Percentiles rank a stretch among this genome's conserved stretches.
Conservation (phyloP, 257 asterid genomes). For the Petunia axillaris region DNA sequence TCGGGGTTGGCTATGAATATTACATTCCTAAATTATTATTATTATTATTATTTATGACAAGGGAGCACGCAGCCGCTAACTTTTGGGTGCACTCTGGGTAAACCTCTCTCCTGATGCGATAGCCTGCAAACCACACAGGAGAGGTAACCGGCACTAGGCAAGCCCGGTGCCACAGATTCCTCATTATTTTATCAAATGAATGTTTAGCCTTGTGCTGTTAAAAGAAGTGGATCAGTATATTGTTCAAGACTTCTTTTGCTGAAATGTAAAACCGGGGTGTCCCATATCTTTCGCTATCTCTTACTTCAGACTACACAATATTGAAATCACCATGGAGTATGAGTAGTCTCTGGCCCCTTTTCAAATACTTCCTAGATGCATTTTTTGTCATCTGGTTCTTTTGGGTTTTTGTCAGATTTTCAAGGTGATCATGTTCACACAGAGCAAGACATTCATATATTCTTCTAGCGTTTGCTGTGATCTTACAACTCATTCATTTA, state of each 20-base stretch:
- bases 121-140: no score
- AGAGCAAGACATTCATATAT: background rate
- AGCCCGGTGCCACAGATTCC: no score
- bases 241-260: constrained; percentile 14
- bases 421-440: background rate
- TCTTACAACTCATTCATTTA: constrained; percentile 11
- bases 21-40: no score
- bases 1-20: no score
- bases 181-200: no score
- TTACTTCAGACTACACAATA: background rate
- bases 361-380: constrained; percentile 1
- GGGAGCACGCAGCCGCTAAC: no score
- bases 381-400: background rate
- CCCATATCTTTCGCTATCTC: background rate
- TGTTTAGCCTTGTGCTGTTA: background rate
- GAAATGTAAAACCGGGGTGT: background rate
- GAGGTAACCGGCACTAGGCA: no score
- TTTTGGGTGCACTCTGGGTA: no score
- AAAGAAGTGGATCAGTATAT: constrained; percentile 19
- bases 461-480: background rate
- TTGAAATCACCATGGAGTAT: background rate
- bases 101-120: no score
- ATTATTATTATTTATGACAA: no score
- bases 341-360: background rate
- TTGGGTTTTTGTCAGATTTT: background rate